Evolutionary conservation across 2,329 filamentous ascomycete genomes (phyloP), one percentile per base, ranked within the genome.

Genomic region (Exophiala calicioides): DNA sequence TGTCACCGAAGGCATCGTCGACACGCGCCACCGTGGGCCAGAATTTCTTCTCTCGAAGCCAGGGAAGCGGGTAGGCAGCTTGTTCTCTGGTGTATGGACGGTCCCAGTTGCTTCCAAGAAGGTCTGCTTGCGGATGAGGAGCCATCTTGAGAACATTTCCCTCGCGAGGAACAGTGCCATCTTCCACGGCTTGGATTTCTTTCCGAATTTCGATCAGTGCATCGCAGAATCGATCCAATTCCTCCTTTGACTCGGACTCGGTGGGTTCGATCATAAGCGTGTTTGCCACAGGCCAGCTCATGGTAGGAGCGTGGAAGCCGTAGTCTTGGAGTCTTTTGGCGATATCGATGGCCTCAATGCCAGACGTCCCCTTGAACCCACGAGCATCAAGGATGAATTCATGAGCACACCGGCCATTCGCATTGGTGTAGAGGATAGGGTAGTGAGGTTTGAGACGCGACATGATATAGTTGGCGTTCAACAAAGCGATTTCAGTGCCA

Each of bases 201-300:
- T 80, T 69, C 13, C 91, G 81, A 64, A 97, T 97, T 45, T 81
- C 81, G 60, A 97, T 87, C 31, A 97, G 75, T 0, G 91, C 89
- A 56, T 96, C 86, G 52, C 90, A 88, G 75, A 96, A 96, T 16
- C 91, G 85, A 68, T 96, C 91, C 2, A 97, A 80, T 74, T 97
- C 91, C 53, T 85, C 85, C 67, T 93, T 90, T 69, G 81, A 88
- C 75, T 97, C 91, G 10, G 85, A 90, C 72, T 96, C 91, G 0
- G 91, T 97, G 2, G 91, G 91, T 74, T 97, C 91, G 57, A 97
- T 95, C 91, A 97, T 97, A 33, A 97, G 81, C 1, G 91, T 96
- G 71, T 94, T 94, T 41, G 88, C 80, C 2, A 97, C 90, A 1
- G 91, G 91, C 88, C 88, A 96, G 65, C 84, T 90, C 91, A 97